Percentiles rank a stretch among this genome's conserved stretches.
These are phyloP conservation scores for Paecilomyces sp. DNA, from an alignment of 2,329 filamentous ascomycete genomes.

Conservation along the genomic window DNA sequence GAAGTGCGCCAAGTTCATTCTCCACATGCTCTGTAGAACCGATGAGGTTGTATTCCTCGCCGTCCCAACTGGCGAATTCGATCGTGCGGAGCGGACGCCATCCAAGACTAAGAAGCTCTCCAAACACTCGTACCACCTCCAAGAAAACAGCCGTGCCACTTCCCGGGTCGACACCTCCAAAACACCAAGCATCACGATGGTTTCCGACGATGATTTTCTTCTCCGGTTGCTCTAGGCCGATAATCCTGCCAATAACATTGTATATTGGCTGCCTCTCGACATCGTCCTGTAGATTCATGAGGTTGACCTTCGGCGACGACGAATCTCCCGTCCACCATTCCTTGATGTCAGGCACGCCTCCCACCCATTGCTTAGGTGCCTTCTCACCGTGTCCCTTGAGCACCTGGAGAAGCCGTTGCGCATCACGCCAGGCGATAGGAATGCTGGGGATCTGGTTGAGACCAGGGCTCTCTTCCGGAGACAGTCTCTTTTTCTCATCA, in stretches of 20 bases:
- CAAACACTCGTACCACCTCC: conserved; percentile 79
- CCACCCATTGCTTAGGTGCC: conserved; percentile 65
- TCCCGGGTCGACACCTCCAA: conserved; percentile 78
- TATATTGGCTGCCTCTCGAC: conserved; percentile 75
- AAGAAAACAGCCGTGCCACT: conserved; percentile 87
- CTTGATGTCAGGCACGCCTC: conserved; percentile 65
- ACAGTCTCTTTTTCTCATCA: conserved; percentile 52
- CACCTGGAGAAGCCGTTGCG: conserved; percentile 67
- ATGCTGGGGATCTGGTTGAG: conserved; percentile 81
- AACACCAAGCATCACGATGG: conserved; percentile 87
- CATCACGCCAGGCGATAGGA: conserved; percentile 84
- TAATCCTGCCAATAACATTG: conserved; percentile 81
- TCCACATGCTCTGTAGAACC: conserved; percentile 95
- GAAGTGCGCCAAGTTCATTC: conserved; percentile 65
- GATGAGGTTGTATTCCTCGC: conserved; percentile 83
- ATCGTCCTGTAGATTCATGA: conserved; percentile 85
- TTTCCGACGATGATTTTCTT: conserved; percentile 88
- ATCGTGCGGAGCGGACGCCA: conserved; percentile 94
- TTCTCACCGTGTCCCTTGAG: conserved; percentile 67
- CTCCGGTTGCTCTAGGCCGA: conserved; percentile 72
- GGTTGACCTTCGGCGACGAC: conserved; percentile 67
- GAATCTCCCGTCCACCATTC: conserved; percentile 81
- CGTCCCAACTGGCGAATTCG: conserved; percentile 96
- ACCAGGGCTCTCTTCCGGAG: conserved; percentile 62
- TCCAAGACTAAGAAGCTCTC: conserved; percentile 65